Conservation (phyloP, 2,329 filamentous ascomycete genomes). For the Fusarium heterosporum region DNA sequence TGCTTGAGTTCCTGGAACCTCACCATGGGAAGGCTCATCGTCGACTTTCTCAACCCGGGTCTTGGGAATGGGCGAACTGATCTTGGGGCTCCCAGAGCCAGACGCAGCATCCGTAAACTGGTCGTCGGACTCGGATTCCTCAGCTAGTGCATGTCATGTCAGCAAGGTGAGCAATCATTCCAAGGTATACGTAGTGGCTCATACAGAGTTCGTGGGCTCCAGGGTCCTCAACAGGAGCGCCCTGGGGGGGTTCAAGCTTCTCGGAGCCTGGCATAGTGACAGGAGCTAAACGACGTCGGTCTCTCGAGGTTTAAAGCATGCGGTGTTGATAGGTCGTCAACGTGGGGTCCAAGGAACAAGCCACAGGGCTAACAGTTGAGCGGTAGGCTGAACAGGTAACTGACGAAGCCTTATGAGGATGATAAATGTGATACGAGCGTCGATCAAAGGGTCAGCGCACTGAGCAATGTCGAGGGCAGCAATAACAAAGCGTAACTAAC, state of each 20-base stretch:
- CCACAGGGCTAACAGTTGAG: constrained; percentile 17
- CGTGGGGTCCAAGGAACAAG: constrained; percentile 35
- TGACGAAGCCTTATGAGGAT: constrained; percentile 9
- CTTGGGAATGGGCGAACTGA: constrained; percentile 66
- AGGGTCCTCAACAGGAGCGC: constrained; percentile 59
- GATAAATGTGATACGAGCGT: constrained; percentile 13
- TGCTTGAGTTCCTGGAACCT: constrained; percentile 71
- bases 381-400: constrained; percentile 12
- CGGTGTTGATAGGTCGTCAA: constrained; percentile 32
- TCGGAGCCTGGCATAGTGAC: constrained; percentile 48
- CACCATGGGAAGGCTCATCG: constrained; percentile 64
- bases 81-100: constrained; percentile 57
- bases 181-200: constrained; percentile 10
- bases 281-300: constrained; percentile 12
- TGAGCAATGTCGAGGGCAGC: constrained; percentile 3
- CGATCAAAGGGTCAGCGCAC: constrained; percentile 7
- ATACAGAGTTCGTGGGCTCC: constrained; percentile 71
- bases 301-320: constrained; percentile 32
- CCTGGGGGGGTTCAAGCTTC: constrained; percentile 50
- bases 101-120: constrained; percentile 77
- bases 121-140: constrained; percentile 73
- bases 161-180: constrained; percentile 33
- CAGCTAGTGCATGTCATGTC: constrained; percentile 52
- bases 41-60: constrained; percentile 70
- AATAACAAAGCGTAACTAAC: neutral